These are phyloP conservation scores for Termitomyces eurrhizus DNA, from an alignment of 768 basidiomycete species.

Conservation along the genomic window DNA sequence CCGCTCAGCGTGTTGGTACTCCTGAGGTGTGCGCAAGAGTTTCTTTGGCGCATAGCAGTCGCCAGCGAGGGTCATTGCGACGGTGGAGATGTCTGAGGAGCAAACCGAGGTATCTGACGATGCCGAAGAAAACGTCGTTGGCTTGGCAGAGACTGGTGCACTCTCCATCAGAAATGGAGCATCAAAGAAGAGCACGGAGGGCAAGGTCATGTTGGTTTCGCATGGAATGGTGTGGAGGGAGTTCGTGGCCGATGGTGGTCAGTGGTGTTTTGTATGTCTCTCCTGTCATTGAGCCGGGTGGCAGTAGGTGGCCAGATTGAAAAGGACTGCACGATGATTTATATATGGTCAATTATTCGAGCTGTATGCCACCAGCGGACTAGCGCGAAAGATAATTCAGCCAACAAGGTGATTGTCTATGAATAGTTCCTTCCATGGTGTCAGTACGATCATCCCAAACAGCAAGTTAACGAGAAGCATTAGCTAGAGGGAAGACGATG, in stretches of 20 bases:
- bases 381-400: not conserved
- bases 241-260: not conserved
- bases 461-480: not conserved
- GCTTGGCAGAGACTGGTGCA: not conserved
- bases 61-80: not conserved
- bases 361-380: not conserved
- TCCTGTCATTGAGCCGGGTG: not conserved
- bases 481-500: too few species aligned
- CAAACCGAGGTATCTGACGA: not conserved
- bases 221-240: too few species aligned
- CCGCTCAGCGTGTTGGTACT: too few species aligned
- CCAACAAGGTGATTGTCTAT: not conserved
- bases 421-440: too few species aligned
- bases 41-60: not conserved
- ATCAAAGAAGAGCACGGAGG: not conserved
- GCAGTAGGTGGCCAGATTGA: not conserved
- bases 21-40: not conserved
- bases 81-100: not conserved
- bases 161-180: not conserved
- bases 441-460: too few species aligned
- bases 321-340: not conserved
- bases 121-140: not conserved
- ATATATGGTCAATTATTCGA: not conserved
- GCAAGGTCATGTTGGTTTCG: not conserved
- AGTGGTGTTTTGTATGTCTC: not conserved